Base-by-base conservation (phyloP, 1,284 basidiomycete genomes). In the Porogramme epimiltina region DNA sequence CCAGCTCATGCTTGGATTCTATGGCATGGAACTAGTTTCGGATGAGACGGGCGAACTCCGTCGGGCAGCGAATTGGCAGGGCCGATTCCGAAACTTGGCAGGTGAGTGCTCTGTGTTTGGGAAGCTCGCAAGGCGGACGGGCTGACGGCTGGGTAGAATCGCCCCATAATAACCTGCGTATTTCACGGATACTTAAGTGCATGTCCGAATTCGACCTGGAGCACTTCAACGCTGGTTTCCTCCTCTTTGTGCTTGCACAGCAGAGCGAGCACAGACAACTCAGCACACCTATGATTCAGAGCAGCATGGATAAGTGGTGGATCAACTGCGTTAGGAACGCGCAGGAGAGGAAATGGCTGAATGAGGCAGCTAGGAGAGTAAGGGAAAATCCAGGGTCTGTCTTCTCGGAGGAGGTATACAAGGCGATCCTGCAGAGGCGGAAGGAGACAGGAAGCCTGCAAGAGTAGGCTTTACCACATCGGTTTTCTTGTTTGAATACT, bases 291-390 rank as follows among this genome's bases (percentile, higher is more conserved):
- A 70, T 71, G 23, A 70, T 89, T 41, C 69, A 70, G 41, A 71
- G 72, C 53, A 89, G 87, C 66, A 85, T 91, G 82, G 88, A 90
- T 57, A 70, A 74, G 51, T 91, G 85, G 84, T 91, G 89, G 89
- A 79, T 81, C 22, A 84, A 86, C 61, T 90, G 87, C 64, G 72
- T 90, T 45, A 71, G 87, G 53, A 76, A 86, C 56, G 73, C 79
- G 19, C 70, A 72, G 52, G 85, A 87, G 58, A 70, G 87, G 55
- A 65, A 71, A 34, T 83, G 78, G 76, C 73, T 90, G 28, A 71
- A 74, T 24, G 67, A 63, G 26, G 58, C 77, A 44, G 81, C 89
- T 31, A 58, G 59, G 47, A 73, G 73, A 55, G 81, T 81, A 42
- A 75, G 84, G 51, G 58, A 60, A 26, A 69, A 67, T 20, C 61